These are phyloP conservation scores for Pseudoperonospora humuli DNA, from an alignment of 352 stramenopile species.

Conservation along the genomic window DNA sequence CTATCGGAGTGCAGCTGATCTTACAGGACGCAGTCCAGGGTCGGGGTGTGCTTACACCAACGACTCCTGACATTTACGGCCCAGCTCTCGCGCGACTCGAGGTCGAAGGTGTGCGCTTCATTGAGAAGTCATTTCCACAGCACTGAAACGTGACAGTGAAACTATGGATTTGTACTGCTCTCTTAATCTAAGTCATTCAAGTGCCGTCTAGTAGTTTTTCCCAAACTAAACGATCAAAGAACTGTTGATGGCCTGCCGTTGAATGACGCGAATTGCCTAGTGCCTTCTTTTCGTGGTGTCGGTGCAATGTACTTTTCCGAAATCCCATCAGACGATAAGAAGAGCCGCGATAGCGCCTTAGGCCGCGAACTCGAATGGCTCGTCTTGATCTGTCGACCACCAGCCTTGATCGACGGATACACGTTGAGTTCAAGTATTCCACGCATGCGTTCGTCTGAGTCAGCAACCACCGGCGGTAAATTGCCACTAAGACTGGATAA, in stretches of 20 bases:
- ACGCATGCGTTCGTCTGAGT: too few species aligned
- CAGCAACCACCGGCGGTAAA: too few species aligned
- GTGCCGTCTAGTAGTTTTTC: neutral
- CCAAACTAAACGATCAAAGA: constrained; percentile 10
- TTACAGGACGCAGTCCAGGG: constrained; percentile 81
- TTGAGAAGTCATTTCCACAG: constrained; percentile 67
- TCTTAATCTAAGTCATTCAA: constrained; percentile 6
- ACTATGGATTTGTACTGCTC: neutral
- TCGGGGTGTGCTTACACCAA: constrained; percentile 85
- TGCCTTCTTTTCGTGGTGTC: constrained; percentile 19
- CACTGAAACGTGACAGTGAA: constrained; percentile 10
- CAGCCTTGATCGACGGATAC: too few species aligned
- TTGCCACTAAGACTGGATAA: too few species aligned
- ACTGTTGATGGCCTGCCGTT: constrained; percentile 27
- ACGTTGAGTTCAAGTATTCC: too few species aligned
- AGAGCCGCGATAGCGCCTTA: constrained; percentile 51
- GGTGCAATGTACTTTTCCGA: constrained; percentile 64
- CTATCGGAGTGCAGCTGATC: constrained; percentile 91
- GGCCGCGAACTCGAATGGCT: constrained; percentile 37
- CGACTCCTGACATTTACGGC: constrained; percentile 85
- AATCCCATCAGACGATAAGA: constrained; percentile 64
- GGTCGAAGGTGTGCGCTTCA: constrained; percentile 81
- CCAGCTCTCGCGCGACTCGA: constrained; percentile 80
- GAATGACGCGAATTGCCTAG: constrained; percentile 12
- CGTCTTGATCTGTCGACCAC: too few species aligned